Conservation (phyloP, 495 filamentous ascomycete species). For the Aspergillus homomorphus region DNA sequence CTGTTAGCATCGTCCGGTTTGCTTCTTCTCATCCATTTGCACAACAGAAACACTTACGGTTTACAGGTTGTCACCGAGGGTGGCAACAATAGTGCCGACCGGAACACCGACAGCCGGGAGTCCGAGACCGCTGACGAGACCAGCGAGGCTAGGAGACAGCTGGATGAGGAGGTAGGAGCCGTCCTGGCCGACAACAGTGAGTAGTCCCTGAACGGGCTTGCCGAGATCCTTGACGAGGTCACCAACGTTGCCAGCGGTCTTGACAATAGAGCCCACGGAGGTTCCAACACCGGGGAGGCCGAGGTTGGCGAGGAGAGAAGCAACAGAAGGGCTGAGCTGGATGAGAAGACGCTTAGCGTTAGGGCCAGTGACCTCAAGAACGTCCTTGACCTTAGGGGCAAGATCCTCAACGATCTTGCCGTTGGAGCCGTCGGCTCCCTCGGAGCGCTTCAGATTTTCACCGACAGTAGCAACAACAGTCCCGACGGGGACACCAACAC, state of each 20-base stretch:
- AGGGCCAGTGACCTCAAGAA: slow-evolving; percentile 34
- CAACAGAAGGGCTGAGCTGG: slow-evolving; percentile 31
- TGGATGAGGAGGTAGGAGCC: slow-evolving; percentile 35
- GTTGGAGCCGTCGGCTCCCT: no score
- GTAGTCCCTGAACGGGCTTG: slow-evolving; percentile 28
- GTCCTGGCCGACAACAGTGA: slow-evolving; percentile 33
- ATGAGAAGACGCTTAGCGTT: slow-evolving; percentile 34
- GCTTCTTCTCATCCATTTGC: neutral
- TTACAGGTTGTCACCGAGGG: slow-evolving; percentile 38
- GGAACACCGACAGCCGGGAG: slow-evolving; percentile 32
- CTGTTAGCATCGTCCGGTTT: neutral
- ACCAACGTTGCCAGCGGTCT: slow-evolving; percentile 31
- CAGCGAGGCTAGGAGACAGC: slow-evolving; percentile 32
- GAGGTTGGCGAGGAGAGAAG: slow-evolving; percentile 29
- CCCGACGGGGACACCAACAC: slow-evolving; percentile 27
- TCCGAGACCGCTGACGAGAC: slow-evolving; percentile 37
- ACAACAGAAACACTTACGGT: slow-evolving; percentile 7
- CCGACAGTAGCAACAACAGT: slow-evolving; percentile 33
- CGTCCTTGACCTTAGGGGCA: slow-evolving; percentile 27
- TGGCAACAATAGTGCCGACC: slow-evolving; percentile 35
- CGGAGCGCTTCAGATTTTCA: slow-evolving; percentile 25
- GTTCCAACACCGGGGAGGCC: slow-evolving; percentile 29
- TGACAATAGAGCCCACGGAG: slow-evolving; percentile 30
- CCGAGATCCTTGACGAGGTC: slow-evolving; percentile 39
- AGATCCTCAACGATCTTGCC: slow-evolving; percentile 33